phyloP scores from a whole-genome alignment of 352 stramenopile genomes.

The Pythium utonaiense region DNA sequence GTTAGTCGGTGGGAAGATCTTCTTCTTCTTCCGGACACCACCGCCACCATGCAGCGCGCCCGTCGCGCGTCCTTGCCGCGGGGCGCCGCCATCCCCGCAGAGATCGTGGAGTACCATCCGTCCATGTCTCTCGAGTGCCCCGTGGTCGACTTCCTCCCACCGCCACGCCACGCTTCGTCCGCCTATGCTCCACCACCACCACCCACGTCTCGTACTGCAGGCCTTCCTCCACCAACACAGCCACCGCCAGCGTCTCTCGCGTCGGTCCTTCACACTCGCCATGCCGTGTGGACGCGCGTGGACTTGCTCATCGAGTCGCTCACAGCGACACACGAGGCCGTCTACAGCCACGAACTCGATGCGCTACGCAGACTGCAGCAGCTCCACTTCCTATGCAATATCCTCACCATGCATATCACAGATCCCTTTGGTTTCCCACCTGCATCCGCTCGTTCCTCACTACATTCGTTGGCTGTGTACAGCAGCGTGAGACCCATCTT shows the following conservation, averaged over 20 bases:
- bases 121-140: conserved; percentile 66
- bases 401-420: conserved; percentile 25
- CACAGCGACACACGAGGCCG: conserved; percentile 17
- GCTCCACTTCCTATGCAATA: conserved; percentile 66
- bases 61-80: conserved; percentile 3
- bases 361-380: conserved; percentile 45
- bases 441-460: background rate
- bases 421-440: background rate
- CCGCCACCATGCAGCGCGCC: conserved; percentile 7
- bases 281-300: conserved; percentile 9
- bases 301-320: conserved; percentile 31
- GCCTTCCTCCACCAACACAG: background rate
- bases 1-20: no score
- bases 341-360: conserved; percentile 33
- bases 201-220: no score
- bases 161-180: background rate
- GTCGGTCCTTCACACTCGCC: conserved; percentile 4
- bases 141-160: conserved; percentile 24
- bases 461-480: conserved; percentile 18
- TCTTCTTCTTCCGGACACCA: no score
- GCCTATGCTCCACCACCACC: background rate
- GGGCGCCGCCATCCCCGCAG: background rate
- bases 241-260: background rate
- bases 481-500: conserved; percentile 56
- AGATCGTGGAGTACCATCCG: conserved; percentile 56